Evolutionary conservation across 1,139 yeast genomes (phyloP), one percentile per base, ranked within the genome.

Genomic region (Taphrina communis): DNA sequence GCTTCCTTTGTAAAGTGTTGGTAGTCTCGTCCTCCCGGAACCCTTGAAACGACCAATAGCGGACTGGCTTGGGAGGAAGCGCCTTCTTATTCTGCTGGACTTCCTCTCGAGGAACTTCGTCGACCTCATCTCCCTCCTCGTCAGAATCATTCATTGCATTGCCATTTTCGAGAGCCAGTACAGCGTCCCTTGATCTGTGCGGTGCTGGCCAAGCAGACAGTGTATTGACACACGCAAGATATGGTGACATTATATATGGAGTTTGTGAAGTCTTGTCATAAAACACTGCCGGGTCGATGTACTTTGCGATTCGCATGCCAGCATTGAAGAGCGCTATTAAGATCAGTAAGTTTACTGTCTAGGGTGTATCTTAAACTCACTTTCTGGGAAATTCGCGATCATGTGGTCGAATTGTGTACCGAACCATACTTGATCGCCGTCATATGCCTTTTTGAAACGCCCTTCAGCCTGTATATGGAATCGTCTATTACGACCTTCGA

Each of bases 181-280:
- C 71, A 11, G 71, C 71, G n/a, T 69, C 69, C 21, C 66, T 58
- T 9, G 59, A 39, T 38, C 69, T 48, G 39, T 48, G 46, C 8
- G 71, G 71, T 9, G 71, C 71, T 9, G 71, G 71, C 71, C 71
- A 69, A 7, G 71, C 71, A 12, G 69, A 66, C 6, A 69, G 67
- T 31, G 71, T 69, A 21, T 69, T 69, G 52, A 69, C 71, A 21
- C 69, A 69, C n/a, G 71, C 71, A 19, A 69, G 66, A 46, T 69
- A 69, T 44, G 71, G 71, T 11, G 71, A 69, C 71, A 69, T 69
- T 53, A 69, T 66, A 48, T 65, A 69, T 2, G 71, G 71, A 1
- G 55, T 35, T 14, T 53, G 50, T 3, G 71, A 55, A 12, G 39
- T 38, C 58, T 69, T 65, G 51, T 69, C 71, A 55, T 69, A 69